Evolutionary conservation across 371 early-diverging fungal genomes (phyloP), one percentile per base, ranked within the genome.

Genomic region (Lichtheimia ornata): DNA sequence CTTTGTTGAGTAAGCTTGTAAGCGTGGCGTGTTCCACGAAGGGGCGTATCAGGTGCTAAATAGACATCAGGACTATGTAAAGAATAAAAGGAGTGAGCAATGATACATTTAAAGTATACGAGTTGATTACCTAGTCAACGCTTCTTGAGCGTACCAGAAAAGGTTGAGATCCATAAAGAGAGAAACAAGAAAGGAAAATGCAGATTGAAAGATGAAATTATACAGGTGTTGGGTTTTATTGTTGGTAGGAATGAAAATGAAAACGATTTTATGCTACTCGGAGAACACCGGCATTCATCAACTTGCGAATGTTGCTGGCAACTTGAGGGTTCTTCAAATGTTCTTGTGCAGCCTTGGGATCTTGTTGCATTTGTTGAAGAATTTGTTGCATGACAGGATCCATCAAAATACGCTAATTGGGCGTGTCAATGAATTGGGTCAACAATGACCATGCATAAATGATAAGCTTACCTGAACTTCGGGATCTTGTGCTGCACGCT

Each of bases 311-410:
- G 76, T 97, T 98, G 61, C 86, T 85, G n/a, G 97, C 94, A 45
- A 98, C 87, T 41, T 76, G 79, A 13, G 97, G 97, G 85, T 97
- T 97, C 88, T 94, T 93, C 84, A 98, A 65, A 64, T 81, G 82
- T 61, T 94, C 96, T 66, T 88, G 92, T 24, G 90, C 90, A 35
- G 99, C 97, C 61, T 83, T 78, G 17, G 99, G 99, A 72, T 98
- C 94, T 60, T 88, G 83, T 75, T 96, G 94, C 97, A 97, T 97
- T 79, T 97, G 97, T 73, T 94, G 91, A 63, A 98, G 85, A 63
- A 98, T 97, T 72, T 86, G 84, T 70, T 93, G 91, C 99, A 98
- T 98, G 56, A 93, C 90, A 11, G 99, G 99, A 74, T 98, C 98
- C 45, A 73, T 77, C 66, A 98, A 76, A 66, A 97, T 88, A 58